Conservation (phyloP, 257 asterid species). For the Nicotiana tabacum region DNA sequence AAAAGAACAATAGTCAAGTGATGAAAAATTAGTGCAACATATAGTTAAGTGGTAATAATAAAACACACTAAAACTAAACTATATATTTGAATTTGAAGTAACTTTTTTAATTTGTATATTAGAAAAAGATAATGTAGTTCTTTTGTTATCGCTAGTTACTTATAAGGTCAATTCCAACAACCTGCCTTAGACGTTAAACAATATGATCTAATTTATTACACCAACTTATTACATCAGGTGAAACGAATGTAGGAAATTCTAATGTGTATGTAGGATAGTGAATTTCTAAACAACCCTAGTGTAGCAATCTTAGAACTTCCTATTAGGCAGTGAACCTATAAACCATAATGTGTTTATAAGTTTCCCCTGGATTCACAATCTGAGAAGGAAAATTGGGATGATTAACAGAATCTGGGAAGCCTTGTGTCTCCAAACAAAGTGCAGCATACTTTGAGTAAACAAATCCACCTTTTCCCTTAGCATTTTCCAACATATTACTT, state of each 20-base stretch:
- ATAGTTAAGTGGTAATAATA: too few relatives aligned
- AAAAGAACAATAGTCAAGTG: too few relatives aligned
- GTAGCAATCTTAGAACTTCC: neutral
- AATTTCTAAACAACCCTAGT: too few relatives aligned
- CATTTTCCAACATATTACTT: constrained; percentile 44
- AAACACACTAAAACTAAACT: too few relatives aligned
- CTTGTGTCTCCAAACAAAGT: constrained; percentile 77
- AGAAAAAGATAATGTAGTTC: too few relatives aligned
- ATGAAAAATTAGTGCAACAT: too few relatives aligned
- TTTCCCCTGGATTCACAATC: constrained; percentile 58
- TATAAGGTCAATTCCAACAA: neutral
- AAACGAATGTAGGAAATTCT: neutral
- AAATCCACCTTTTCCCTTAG: constrained; percentile 52
- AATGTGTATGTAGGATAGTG: neutral
- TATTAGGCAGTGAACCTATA: constrained; percentile 56
- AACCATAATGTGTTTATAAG: constrained; percentile 57
- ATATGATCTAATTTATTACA: neutral
- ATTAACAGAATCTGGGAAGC: constrained; percentile 84
- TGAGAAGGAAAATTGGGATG: constrained; percentile 74
- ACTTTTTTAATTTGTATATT: too few relatives aligned
- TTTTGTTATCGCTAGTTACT: neutral
- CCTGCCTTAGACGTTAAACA: neutral
- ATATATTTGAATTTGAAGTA: too few relatives aligned
- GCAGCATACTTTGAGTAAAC: constrained; percentile 45
- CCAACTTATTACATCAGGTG: neutral